phyloP scores from a whole-genome alignment of 2,329 filamentous ascomycete genomes.

The Exophiala alcalophila region DNA sequence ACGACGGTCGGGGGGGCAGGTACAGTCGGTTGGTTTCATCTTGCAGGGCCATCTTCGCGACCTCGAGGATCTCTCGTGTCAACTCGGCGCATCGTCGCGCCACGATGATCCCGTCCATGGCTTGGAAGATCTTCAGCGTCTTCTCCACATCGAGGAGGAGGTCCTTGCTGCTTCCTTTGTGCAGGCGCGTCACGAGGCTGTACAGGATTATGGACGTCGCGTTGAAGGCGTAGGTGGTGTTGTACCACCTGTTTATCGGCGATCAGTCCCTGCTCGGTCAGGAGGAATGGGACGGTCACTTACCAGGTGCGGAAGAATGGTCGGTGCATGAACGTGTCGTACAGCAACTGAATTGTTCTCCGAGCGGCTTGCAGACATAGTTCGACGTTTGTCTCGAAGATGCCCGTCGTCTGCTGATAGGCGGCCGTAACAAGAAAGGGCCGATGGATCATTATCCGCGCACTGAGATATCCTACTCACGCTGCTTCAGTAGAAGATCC shows the following conservation, averaged over 20 bases:
- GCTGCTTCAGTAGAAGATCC: no score
- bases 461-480: conserved; percentile 35
- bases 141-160: conserved; percentile 34
- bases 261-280: neutral
- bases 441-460: conserved; percentile 34
- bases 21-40: no score
- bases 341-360: conserved; percentile 33
- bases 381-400: conserved; percentile 29
- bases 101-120: conserved; percentile 35
- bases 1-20: no score
- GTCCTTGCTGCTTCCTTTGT: conserved; percentile 25
- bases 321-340: conserved; percentile 34
- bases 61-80: conserved; percentile 33
- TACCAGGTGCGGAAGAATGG: conserved; percentile 35
- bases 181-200: conserved; percentile 30
- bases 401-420: conserved; percentile 8
- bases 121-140: conserved; percentile 34
- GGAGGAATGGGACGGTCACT: neutral
- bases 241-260: conserved; percentile 32
- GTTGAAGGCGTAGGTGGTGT: conserved; percentile 37
- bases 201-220: conserved; percentile 37
- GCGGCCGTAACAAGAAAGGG: conserved; percentile 32
- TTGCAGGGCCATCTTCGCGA: conserved; percentile 21
- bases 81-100: conserved; percentile 35
- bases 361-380: conserved; percentile 33